Base-by-base conservation (phyloP, 1,284 basidiomycete genomes). In the Irpex sp. region DNA sequence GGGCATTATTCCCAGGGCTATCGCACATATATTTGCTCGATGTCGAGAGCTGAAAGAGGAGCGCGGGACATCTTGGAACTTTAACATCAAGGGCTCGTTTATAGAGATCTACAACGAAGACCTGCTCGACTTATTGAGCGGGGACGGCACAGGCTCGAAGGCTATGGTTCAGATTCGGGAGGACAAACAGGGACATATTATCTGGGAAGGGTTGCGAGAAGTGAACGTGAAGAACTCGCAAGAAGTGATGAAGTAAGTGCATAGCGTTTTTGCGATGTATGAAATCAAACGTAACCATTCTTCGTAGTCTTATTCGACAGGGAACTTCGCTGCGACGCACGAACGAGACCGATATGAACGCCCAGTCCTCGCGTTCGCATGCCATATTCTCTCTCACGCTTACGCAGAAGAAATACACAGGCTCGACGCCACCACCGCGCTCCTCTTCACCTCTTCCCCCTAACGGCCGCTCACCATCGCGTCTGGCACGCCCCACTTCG, bases 91-190 rank as follows among this genome's bases (percentile, higher is more conserved):
- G 77, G 91, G 88, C 60, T 93, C 91, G 48, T 98, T 96, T 80
- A 91, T 99, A 71, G 97, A 99, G 81, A 87, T 99, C 65, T 99
- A 99, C 81, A 98, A 99, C 77, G 97, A 98, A 79, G 94, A 97
- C 79, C 85, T 97, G 63, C 93, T 97, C 72, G 94, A 97, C 79
- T 36, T 55, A 36, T 34, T 97, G 57, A 88, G 86, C 63, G 79
- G 87, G 70, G 88, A 93, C 65, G 88, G 89, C 62, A 77, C 81
- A 26, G 81, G 79, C 19, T 85, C 84, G 79, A 21, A 84, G 87
- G 64, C 88, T 93, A 55, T 94, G 68, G 96, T 99, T 17, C 92
- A 96, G 74, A 98, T 99, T 74, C 86, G 97, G 66, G 97, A 99
- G 79, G 95, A 96, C 76, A 96, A 96, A 74, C 92, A 94, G 68